Conservation (phyloP, 306 rosid species). For the Adenanthera pavonina region DNA sequence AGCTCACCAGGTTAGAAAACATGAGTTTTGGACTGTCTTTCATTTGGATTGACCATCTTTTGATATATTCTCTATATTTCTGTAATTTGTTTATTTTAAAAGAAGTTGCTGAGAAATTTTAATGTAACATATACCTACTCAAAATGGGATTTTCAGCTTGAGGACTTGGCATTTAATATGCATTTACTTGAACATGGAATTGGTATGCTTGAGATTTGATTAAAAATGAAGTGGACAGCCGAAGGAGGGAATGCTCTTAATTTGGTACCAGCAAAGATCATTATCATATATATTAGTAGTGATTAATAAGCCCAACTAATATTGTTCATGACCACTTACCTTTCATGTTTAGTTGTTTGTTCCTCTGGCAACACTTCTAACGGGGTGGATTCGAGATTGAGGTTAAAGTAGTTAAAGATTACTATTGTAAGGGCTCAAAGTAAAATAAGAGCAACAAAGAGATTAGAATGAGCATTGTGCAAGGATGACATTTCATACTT, state of each 20-base stretch:
- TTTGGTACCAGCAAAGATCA: background rate
- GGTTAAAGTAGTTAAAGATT: background rate
- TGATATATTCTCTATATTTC: background rate
- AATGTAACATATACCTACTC: background rate
- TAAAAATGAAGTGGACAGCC: background rate
- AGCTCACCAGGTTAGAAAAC: constrained; percentile 61
- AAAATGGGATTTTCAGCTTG: background rate
- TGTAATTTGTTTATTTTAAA: background rate
- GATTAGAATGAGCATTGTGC: background rate
- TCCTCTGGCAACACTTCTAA: background rate
- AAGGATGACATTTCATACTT: background rate
- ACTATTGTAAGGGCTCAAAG: background rate
- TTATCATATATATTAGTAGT: background rate
- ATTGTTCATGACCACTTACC: background rate
- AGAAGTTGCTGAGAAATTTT: background rate
- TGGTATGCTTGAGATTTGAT: background rate
- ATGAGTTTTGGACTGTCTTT: background rate
- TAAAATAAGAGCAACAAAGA: background rate
- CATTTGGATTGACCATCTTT: constrained; percentile 8
- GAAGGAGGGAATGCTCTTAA: background rate
- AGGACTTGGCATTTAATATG: background rate
- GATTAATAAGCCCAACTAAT: background rate
- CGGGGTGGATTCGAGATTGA: background rate
- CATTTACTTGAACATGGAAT: constrained; percentile 13
- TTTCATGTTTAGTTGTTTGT: background rate